Evolutionary conservation across 345 rosid genomes (phyloP).

Genomic region (Populus davidiana): DNA sequence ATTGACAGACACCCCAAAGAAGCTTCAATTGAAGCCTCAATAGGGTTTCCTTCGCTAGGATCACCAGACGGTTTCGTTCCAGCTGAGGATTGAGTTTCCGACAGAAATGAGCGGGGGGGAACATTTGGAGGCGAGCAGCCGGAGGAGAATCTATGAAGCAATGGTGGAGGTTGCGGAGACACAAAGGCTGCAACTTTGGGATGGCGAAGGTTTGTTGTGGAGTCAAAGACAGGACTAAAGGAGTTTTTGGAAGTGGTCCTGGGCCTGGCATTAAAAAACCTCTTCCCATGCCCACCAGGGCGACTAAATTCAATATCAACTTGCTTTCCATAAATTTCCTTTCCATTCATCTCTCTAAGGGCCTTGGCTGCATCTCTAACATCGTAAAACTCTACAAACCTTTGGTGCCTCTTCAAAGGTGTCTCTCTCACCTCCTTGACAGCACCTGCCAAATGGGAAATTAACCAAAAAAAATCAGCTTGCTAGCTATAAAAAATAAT

Average conservation of each 20-base stretch:
- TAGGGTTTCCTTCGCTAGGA: slow-evolving; percentile 31
- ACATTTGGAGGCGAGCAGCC: slow-evolving; percentile 1
- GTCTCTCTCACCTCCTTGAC: slow-evolving; percentile 89
- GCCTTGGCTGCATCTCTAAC: slow-evolving; percentile 81
- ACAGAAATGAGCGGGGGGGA: slow-evolving; percentile 12
- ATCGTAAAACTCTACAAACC: slow-evolving; percentile 82
- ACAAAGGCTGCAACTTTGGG: slow-evolving; percentile 21
- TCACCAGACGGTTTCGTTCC: slow-evolving; percentile 8
- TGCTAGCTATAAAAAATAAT: neutral
- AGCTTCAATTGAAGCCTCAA: slow-evolving; percentile 15
- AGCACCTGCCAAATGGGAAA: slow-evolving; percentile 35
- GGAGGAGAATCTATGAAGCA: slow-evolving; percentile 15
- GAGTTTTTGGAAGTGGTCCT: slow-evolving; percentile 5
- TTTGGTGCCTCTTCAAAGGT: slow-evolving; percentile 75
- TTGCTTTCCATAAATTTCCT: slow-evolving; percentile 49
- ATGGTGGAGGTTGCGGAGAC: slow-evolving; percentile 1
- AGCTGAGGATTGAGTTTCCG: slow-evolving; percentile 14
- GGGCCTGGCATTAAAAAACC: slow-evolving; percentile 33
- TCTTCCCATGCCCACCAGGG: slow-evolving; percentile 71
- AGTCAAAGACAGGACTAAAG: neutral
- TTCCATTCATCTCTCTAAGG: slow-evolving; percentile 63
- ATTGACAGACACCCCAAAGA: slow-evolving; percentile 34
- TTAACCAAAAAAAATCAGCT: neutral
- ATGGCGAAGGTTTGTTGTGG: neutral
- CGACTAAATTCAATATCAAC: slow-evolving; percentile 76